Evolutionary conservation across 2,329 filamentous ascomycete genomes (phyloP).

Genomic region (Botrytis porri): DNA sequence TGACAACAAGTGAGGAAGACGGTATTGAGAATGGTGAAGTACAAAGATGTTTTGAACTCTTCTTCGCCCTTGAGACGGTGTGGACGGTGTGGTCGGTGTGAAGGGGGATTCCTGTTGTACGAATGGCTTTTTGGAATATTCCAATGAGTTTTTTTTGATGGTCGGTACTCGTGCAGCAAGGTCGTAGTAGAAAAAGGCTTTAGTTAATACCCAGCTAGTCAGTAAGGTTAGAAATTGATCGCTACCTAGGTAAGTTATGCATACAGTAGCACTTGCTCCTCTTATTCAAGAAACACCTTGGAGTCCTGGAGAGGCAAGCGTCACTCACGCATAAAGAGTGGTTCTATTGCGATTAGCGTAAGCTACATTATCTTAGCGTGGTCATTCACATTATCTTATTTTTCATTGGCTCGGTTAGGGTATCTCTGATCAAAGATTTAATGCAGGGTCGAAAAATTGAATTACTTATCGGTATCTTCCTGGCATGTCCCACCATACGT

Average conservation of each 20-base stretch:
- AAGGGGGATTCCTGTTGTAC: background rate
- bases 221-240: background rate
- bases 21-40: background rate
- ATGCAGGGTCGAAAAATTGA: slow-evolving; percentile 15
- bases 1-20: too few relatives aligned
- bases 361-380: slow-evolving; percentile 5
- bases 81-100: background rate
- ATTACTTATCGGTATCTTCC: background rate
- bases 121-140: background rate
- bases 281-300: background rate
- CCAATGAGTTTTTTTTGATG: background rate
- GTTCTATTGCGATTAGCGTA: background rate
- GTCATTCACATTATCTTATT: slow-evolving; percentile 12
- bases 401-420: slow-evolving; percentile 1
- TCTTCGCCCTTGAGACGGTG: background rate
- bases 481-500: background rate
- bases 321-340: slow-evolving; percentile 13
- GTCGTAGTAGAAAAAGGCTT: background rate
- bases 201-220: background rate
- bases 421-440: background rate
- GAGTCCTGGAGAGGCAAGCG: background rate
- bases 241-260: slow-evolving; percentile 6
- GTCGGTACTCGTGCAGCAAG: background rate
- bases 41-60: background rate
- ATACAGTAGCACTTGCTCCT: background rate